These are phyloP conservation scores for Cladorrhinum sp. DNA, from an alignment of 2,329 filamentous ascomycete genomes.

Conservation along the genomic window DNA sequence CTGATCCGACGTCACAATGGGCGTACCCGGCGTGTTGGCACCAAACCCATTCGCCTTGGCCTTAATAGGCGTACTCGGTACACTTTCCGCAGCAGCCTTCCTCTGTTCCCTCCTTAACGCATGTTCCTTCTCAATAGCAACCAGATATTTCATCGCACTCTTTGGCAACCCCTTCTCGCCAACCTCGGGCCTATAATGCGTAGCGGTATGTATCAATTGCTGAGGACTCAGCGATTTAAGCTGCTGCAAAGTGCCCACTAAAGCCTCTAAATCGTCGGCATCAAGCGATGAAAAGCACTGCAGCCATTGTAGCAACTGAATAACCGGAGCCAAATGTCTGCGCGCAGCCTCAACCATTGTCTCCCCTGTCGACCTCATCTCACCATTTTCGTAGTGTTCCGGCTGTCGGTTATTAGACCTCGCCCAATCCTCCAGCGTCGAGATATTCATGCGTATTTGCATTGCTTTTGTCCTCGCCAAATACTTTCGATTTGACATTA, in stretches of 20 bases:
- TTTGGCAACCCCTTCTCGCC: slow-evolving; percentile 91
- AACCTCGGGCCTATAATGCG: slow-evolving; percentile 91
- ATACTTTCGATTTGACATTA: slow-evolving; percentile 95
- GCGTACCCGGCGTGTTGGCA: slow-evolving; percentile 37
- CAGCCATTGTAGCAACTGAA: slow-evolving; percentile 94
- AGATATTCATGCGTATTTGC: slow-evolving; percentile 99
- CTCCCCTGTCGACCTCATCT: slow-evolving; percentile 80
- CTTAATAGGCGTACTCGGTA: slow-evolving; percentile 43
- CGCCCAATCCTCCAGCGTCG: slow-evolving; percentile 93
- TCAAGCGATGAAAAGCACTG: slow-evolving; percentile 95
- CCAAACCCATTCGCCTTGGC: slow-evolving; percentile 41
- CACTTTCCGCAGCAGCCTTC: slow-evolving; percentile 45
- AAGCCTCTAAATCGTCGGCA: slow-evolving; percentile 78
- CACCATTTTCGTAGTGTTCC: slow-evolving; percentile 92
- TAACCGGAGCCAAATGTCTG: slow-evolving; percentile 81
- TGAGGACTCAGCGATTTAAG: slow-evolving; percentile 79
- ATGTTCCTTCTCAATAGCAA: slow-evolving; percentile 74
- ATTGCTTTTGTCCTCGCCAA: slow-evolving; percentile 95
- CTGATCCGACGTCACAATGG: slow-evolving; percentile 20
- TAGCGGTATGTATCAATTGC: slow-evolving; percentile 86
- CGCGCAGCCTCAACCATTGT: slow-evolving; percentile 80
- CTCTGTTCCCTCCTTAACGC: slow-evolving; percentile 56
- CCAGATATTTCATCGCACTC: slow-evolving; percentile 80
- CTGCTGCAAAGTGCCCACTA: slow-evolving; percentile 86
- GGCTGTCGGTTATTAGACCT: slow-evolving; percentile 88